These are phyloP conservation scores for Microsporum canis DNA, from an alignment of 2,329 filamentous ascomycete genomes.

Conservation along the genomic window DNA sequence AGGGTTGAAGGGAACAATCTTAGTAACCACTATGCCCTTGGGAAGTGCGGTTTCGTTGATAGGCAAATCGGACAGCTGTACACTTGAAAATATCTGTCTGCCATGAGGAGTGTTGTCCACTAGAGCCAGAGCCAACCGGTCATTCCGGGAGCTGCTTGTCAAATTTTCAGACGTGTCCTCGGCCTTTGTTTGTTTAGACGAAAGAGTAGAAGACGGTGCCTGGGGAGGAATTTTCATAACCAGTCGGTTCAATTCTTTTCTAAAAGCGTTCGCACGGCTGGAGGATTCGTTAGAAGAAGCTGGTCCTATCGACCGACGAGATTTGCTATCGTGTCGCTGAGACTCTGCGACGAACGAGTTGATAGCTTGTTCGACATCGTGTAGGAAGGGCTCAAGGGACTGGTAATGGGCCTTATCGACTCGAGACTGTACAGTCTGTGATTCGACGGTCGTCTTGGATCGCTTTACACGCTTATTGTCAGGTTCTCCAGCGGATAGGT, in stretches of 20 bases:
- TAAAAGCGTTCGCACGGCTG: conserved; percentile 45
- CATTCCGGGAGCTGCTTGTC: conserved; percentile 26
- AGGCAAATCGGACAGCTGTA: conserved; percentile 42
- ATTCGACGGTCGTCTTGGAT: conserved; percentile 16
- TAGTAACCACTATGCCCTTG: conserved; percentile 59
- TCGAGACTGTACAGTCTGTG: conserved; percentile 28
- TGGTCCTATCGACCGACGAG: conserved; percentile 20
- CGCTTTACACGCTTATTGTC: conserved; percentile 35
- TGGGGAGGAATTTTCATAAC: conserved; percentile 50
- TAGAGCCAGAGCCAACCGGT: conserved; percentile 59
- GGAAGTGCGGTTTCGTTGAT: conserved; percentile 59
- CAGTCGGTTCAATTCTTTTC: conserved; percentile 51
- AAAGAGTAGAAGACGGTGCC: conserved; percentile 21
- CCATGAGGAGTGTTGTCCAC: conserved; percentile 63
- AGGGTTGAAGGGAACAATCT: conserved; percentile 45
- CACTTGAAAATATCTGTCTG: conserved; percentile 75
- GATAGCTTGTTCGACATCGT: conserved; percentile 34
- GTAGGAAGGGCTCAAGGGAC: conserved; percentile 32
- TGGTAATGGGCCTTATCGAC: conserved; percentile 30
- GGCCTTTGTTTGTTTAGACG: conserved; percentile 26
- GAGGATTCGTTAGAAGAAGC: conserved; percentile 23
- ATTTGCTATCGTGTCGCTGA: conserved; percentile 18
- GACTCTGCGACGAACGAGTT: conserved; percentile 28
- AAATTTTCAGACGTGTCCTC: conserved; percentile 18
- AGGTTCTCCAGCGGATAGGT: conserved; percentile 27